phyloP scores from a whole-genome alignment of 768 basidiomycete species.

The Tylopilus sp. region DNA sequence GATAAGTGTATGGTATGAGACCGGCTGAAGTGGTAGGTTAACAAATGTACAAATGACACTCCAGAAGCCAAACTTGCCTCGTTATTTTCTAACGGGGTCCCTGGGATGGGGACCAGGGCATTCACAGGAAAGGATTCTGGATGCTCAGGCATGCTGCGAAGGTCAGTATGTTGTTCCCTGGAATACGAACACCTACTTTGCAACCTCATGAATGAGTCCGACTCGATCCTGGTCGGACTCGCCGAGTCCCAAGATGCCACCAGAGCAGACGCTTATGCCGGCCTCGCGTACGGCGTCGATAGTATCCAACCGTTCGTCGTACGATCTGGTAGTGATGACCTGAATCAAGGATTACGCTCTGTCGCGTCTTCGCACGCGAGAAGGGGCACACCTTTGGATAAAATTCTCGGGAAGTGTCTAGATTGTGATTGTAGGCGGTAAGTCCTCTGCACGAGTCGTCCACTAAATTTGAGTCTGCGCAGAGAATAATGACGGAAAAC shows the following conservation, averaged over 20 bases:
- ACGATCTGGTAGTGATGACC: conserved; percentile 95
- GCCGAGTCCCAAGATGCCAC: conserved; percentile 92
- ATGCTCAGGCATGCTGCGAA: conserved; percentile 80
- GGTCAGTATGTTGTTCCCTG: not conserved
- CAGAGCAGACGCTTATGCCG: conserved; percentile 96
- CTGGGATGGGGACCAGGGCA: conserved; percentile 92
- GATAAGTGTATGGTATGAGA: conserved; percentile 78
- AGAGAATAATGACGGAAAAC: conserved; percentile 25
- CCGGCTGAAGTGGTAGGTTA: conserved; percentile 48
- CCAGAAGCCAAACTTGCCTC: conserved; percentile 49
- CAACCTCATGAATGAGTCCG: conserved; percentile 90
- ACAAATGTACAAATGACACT: not conserved
- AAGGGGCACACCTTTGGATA: conserved; percentile 73
- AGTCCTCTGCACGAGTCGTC: conserved; percentile 55
- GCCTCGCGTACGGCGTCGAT: conserved; percentile 89
- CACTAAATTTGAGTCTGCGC: not conserved
- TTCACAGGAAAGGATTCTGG: conserved; percentile 99
- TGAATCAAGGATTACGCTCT: conserved; percentile 29
- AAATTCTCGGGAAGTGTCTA: conserved; percentile 96
- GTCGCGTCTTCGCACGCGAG: not conserved
- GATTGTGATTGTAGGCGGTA: conserved; percentile 98
- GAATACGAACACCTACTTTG: conserved; percentile 55
- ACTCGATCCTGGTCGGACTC: conserved; percentile 88
- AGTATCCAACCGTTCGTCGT: conserved; percentile 89
- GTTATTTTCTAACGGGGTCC: conserved; percentile 90